Evolutionary conservation across 352 stramenopile species (phyloP), one percentile per base, ranked within the genome.

Genomic region (Paralagenidium karlingii): DNA sequence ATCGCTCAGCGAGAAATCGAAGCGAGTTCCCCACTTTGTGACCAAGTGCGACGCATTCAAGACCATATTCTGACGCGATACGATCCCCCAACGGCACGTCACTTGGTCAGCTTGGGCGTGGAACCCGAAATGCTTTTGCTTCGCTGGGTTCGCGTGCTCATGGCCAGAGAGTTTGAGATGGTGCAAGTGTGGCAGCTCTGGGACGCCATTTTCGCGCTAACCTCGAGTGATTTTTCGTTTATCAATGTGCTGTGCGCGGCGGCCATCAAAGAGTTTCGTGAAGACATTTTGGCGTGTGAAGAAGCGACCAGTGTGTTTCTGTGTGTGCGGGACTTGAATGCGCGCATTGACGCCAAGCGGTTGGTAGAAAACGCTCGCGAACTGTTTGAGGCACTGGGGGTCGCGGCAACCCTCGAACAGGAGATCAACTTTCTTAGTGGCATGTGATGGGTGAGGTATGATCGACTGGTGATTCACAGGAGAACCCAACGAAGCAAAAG

Each of bases 211-310:
- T 83, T 87, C 43, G 67, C 58, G 15, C 52, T 87, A 22, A 84
- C 74, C 4, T 61, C 69, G 5, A 58, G 48, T 40, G 68, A 87
- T 29, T 83, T 84, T 38, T 68, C 63, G 24, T 84, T 87, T 27
- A 82, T 83, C 44, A 82, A 87, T 28, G 19, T 82, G 40, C 56
- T 87, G 3, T 87, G 69, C 34, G 74, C 82, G n/a, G 74, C 74
- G 8, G 63, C 71, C 5, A 60, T 87, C 3, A 65, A 62, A 4
- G 69, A 82, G 22, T 81, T 68, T 26, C 65, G 74, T 0, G 63
- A 74, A 7, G 63, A 84, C 12, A 77, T 87, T 38, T 47, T 84
- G 19, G 44, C 49, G 13, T 60, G 61, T 6, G 68, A 87, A 34
- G 74, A 87, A 43, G 47, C 60, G 5, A 77, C 65, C 2, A 63